phyloP scores from a whole-genome alignment of 2,329 filamentous ascomycete species.

The Raffaelea deltoideospora region DNA sequence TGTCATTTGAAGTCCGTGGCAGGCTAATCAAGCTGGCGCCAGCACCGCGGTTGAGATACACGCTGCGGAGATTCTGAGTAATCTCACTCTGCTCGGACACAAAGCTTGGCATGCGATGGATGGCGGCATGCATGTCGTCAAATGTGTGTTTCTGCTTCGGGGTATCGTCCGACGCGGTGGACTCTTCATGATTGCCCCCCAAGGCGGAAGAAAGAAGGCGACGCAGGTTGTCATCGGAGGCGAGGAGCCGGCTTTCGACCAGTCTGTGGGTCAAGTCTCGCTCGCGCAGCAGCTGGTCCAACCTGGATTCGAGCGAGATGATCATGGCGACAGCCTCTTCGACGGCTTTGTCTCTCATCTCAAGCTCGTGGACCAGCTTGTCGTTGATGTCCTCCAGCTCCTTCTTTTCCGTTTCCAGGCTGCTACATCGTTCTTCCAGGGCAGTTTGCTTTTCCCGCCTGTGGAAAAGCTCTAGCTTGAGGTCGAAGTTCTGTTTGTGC shows the following conservation, averaged over 20 bases:
- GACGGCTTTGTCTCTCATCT: conserved; percentile 54
- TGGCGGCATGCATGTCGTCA: conserved; percentile 20
- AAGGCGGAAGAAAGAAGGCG: conserved; percentile 9
- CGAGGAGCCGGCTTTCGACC: conserved; percentile 20
- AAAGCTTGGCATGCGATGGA: conserved; percentile 49
- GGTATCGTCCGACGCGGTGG: conserved; percentile 4
- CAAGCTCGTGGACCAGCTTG: conserved; percentile 41
- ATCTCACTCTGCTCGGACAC: conserved; percentile 43
- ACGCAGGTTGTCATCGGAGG: conserved; percentile 14
- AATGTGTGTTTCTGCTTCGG: conserved; percentile 11
- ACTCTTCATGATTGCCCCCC: conserved; percentile 1
- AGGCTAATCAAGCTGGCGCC: conserved; percentile 30
- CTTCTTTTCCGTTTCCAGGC: conserved; percentile 40
- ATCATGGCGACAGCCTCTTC: conserved; percentile 59
- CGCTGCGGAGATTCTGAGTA: conserved; percentile 44
- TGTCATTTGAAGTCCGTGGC: conserved; percentile 29
- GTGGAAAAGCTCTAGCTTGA: conserved; percentile 60
- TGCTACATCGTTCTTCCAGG: conserved; percentile 31
- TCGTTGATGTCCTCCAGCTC: conserved; percentile 43
- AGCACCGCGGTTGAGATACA: conserved; percentile 35
- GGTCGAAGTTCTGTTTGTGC: conserved; percentile 63
- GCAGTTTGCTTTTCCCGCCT: conserved; percentile 46
- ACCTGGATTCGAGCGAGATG: conserved; percentile 43
- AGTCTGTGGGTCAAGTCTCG: conserved; percentile 36
- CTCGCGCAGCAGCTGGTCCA: conserved; percentile 38